Evolutionary conservation across 192 early-diverging fungal genomes (phyloP), one percentile per base, ranked within the genome.

Genomic region (Podila epigama): DNA sequence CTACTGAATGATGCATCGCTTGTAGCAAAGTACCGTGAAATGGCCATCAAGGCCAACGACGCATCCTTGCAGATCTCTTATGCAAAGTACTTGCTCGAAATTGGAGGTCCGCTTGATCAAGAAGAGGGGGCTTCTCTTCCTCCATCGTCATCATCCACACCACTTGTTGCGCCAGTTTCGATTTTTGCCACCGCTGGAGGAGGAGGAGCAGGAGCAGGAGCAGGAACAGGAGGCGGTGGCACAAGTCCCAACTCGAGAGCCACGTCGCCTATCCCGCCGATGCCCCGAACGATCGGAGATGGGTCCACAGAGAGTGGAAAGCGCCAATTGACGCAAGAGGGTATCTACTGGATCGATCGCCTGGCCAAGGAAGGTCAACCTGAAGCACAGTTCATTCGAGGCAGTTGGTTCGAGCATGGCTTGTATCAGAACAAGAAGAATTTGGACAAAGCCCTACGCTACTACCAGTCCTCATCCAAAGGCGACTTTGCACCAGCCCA

Each of bases 301-400:
- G 58, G 36, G 3, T n/a, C 58, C 32, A 60, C 62, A 12, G 33
- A 22, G 27, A 48, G 34, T 16, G 72, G 72, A 10, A 67, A 63
- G 37, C 53, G 50, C 20, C 70, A 82, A 57, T 67, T 82, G 27
- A 66, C 91, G 20, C 68, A 83, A 29, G 93, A 94, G 66, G 90
- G 87, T 5, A 75, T 87, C 11, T 91, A 91, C 82, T 94, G 90
- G 91, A 81, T 94, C 54, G 87, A 92, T 69, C 82, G 82, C 44
- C 67, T 93, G 41, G 87, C 89, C 40, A 88, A 86, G 68, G 85
- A 86, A 59, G 88, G 90, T 36, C 83, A 89, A 58, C 78, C 91
- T 4, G 92, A 93, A 60, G 92, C 93, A 12, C 85, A 87, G 55
- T 94, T 85, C 61, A 91, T 94, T 40, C 88, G 89, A 40, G 93